phyloP scores from a whole-genome alignment of 2,329 filamentous ascomycete species.

The Fusarium cyanostomum region DNA sequence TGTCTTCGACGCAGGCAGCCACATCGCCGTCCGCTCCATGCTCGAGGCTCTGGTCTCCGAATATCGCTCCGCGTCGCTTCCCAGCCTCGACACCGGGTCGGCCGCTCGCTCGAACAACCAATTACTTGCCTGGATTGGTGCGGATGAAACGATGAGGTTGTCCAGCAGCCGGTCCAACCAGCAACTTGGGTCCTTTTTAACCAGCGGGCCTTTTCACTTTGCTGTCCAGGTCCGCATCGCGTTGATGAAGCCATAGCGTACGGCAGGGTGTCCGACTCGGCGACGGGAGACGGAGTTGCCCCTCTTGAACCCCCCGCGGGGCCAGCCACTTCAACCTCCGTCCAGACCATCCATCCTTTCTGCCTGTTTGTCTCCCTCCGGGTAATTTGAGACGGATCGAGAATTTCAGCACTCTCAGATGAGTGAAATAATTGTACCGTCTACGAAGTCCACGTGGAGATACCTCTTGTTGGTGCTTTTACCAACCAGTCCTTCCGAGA shows the following conservation, averaged over 20 bases:
- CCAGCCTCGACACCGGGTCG: constrained; percentile 7
- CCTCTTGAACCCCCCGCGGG: constrained; percentile 32
- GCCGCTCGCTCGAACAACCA: constrained; percentile 22
- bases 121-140: constrained; percentile 32
- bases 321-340: constrained; percentile 31
- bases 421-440: constrained; percentile 28
- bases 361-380: constrained; percentile 31
- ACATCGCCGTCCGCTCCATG: constrained; percentile 1
- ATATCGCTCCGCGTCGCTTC: constrained; percentile 24
- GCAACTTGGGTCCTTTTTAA: neutral
- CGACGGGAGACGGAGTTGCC: constrained; percentile 28
- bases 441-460: constrained; percentile 14
- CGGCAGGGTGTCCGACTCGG: constrained; percentile 34
- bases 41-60: constrained; percentile 11
- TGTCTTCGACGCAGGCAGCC: neutral
- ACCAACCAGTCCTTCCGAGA: neutral
- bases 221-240: constrained; percentile 19
- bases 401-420: constrained; percentile 19
- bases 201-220: constrained; percentile 1
- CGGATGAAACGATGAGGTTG: constrained; percentile 18
- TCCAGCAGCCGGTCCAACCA: constrained; percentile 29
- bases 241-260: constrained; percentile 14
- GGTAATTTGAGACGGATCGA: constrained; percentile 29
- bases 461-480: constrained; percentile 3
- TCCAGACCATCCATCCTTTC: constrained; percentile 11